Base-by-base conservation (phyloP, 2,329 filamentous ascomycete genomes). In the Lecanicillium sp. region DNA sequence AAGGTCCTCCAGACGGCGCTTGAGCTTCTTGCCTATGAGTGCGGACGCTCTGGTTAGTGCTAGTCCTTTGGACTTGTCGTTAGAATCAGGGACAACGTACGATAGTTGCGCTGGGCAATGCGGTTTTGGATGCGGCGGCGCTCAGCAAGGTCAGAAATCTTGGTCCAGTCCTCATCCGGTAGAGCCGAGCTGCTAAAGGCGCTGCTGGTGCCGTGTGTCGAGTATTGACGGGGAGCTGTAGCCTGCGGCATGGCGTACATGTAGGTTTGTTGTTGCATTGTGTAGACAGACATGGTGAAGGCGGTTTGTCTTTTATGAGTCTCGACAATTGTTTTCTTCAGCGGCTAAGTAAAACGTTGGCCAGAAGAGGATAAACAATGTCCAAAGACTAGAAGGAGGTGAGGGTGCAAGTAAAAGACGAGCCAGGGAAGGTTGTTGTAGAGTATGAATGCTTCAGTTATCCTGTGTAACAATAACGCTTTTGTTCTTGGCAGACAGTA, bases 91-190 rank as follows among this genome's bases (percentile, higher is more conserved):
- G 16, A 32, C 9, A 20, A 74, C 80, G 59, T 71, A 94, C 88
- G 88, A 69, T 95, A 95, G 70, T 95, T 95, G 55, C 89, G 83
- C 67, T 96, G 90, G 50, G 90, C 90, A 72, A 96, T 95, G 51
- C 90, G 81, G 68, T 96, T 96, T 67, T 96, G 89, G 68, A 95
- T 95, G 58, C 89, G 78, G 54, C 89, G 75, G 56, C 92, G 81
- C 67, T 96, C 90, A 37, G 89, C 90, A 43, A 96, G 80, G 63
- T 96, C 90, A 42, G 90, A 94, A 60, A 96, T 95, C 78, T 95
- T 94, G 58, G 90, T 95, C 90, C 90, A 96, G 68, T 96, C 90
- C 67, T 96, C 90, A 57, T 95, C 89, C 40, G 90, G 85, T 61
- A 94, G 94, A 52, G 89, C 90, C 47, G 87, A 94, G 53, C 83